Percentiles rank a stretch among this genome's conserved stretches.
Evolutionary conservation across 129 eudicot species (phyloP).

Genomic region (Chrysanthemum seticuspe): DNA sequence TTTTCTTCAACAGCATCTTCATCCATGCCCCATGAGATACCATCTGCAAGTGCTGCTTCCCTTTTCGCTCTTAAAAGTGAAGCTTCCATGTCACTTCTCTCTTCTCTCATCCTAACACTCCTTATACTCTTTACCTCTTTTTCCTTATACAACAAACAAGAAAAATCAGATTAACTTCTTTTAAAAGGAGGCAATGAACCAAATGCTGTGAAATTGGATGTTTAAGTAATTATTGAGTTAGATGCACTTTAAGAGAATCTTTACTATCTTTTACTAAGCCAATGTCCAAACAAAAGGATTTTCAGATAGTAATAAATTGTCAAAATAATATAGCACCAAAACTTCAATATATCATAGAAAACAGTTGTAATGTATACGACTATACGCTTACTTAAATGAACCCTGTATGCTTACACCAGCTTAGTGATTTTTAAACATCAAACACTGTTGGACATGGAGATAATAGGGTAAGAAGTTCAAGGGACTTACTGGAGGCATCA

Average conservation of each 20-base stretch:
- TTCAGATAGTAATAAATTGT: background rate
- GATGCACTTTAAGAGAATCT: background rate
- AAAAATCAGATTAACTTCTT: background rate
- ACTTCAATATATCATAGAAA: background rate
- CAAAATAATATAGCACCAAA: conserved; percentile 8
- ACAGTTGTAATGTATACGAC: background rate
- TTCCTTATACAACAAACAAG: conserved; percentile 55
- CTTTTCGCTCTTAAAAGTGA: conserved; percentile 83
- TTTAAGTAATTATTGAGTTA: background rate
- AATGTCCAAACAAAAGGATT: background rate
- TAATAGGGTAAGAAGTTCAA: background rate
- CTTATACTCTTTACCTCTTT: conserved; percentile 55
- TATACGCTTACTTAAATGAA: background rate
- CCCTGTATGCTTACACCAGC: no score
- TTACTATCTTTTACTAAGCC: conserved; percentile 1
- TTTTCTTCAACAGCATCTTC: conserved; percentile 97
- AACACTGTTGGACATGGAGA: no score
- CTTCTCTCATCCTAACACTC: conserved; percentile 44
- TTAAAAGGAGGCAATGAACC: conserved; percentile 4
- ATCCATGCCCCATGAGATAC: conserved; percentile 98
- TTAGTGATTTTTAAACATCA: no score
- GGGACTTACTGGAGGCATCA: conserved; percentile 87
- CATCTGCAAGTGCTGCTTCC: conserved; percentile 92
- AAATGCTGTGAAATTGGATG: conserved; percentile 4
- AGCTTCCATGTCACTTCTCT: conserved; percentile 88